These are phyloP conservation scores for Staphylotrichum tortipilum DNA, from an alignment of 495 filamentous ascomycete genomes.

Conservation along the genomic window DNA sequence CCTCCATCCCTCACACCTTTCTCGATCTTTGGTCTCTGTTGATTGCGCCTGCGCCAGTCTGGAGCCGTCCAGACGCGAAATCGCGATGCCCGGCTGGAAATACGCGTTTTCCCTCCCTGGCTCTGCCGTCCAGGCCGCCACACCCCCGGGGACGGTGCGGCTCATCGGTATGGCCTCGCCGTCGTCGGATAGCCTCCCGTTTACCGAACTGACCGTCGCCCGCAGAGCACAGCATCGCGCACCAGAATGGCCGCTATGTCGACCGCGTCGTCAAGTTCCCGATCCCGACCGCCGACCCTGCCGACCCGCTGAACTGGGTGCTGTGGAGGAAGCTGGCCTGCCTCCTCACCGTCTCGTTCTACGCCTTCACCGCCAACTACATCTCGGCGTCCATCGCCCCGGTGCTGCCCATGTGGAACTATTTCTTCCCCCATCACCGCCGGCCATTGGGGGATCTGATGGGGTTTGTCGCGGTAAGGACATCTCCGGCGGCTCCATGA, in stretches of 20 bases:
- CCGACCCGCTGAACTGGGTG: conserved; percentile 27
- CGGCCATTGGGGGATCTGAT: conserved; percentile 14
- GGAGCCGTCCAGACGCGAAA: no score
- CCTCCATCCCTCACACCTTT: no score
- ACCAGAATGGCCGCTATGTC: conserved; percentile 10
- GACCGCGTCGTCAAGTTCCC: conserved; percentile 17
- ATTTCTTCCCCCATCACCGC: conserved; percentile 13
- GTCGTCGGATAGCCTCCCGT: neutral
- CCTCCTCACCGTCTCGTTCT: conserved; percentile 16
- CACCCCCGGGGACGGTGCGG: conserved; percentile 23
- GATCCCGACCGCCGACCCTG: conserved; percentile 18
- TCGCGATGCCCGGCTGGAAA: conserved; percentile 21
- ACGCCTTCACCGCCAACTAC: conserved; percentile 25
- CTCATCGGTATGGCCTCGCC: conserved; percentile 17
- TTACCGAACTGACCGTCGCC: neutral
- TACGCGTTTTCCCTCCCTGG: conserved; percentile 22
- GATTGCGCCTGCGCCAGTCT: no score
- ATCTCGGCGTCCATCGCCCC: conserved; percentile 19
- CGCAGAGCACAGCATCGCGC: conserved; percentile 9
- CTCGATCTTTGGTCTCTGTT: no score
- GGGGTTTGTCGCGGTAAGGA: conserved; percentile 20
- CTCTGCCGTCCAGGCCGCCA: conserved; percentile 20
- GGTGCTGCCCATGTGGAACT: conserved; percentile 23
- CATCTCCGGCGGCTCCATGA: no score
- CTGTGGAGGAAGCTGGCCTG: conserved; percentile 21